Percentiles rank a stretch among this genome's conserved stretches.
These are phyloP conservation scores for Blepharisma japonicum DNA, from an alignment of 73 alveolate genomes.

Conservation along the genomic window DNA sequence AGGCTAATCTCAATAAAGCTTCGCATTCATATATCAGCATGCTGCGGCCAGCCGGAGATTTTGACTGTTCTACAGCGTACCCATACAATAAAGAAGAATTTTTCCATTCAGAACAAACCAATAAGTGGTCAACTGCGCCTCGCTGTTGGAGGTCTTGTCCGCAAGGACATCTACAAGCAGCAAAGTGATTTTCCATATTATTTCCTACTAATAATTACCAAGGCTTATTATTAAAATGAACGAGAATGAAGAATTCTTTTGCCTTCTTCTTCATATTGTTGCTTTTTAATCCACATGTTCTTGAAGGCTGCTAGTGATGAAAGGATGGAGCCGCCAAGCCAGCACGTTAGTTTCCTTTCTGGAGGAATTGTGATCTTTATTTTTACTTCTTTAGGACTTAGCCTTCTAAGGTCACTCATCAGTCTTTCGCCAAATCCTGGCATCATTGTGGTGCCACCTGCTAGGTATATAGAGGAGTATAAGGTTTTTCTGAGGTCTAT, in stretches of 20 bases:
- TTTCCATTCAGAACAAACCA: background rate
- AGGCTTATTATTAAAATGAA: background rate
- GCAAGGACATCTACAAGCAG: background rate
- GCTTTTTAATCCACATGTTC: conserved; percentile 81
- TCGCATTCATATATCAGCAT: background rate
- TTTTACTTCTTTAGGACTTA: conserved; percentile 74
- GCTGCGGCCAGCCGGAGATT: too few species aligned
- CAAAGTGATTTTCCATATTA: too few species aligned
- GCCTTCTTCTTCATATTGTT: conserved; percentile 82
- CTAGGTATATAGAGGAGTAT: conserved; percentile 68
- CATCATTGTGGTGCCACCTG: conserved; percentile 83
- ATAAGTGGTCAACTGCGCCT: background rate
- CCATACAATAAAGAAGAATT: background rate
- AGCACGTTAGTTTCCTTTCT: conserved; percentile 10
- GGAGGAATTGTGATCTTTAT: conserved; percentile 52
- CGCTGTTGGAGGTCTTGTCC: background rate
- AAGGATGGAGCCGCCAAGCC: conserved; percentile 46
- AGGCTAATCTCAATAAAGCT: background rate
- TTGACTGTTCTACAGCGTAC: background rate
- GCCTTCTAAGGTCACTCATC: conserved; percentile 66
- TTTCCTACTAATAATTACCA: too few species aligned
- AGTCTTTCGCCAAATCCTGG: conserved; percentile 78
- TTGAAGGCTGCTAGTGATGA: conserved; percentile 74
- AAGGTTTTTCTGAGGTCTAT: conserved; percentile 67
- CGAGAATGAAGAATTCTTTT: background rate